phyloP scores from a whole-genome alignment of 192 early-diverging fungal species.

The Physocladia obscura region DNA sequence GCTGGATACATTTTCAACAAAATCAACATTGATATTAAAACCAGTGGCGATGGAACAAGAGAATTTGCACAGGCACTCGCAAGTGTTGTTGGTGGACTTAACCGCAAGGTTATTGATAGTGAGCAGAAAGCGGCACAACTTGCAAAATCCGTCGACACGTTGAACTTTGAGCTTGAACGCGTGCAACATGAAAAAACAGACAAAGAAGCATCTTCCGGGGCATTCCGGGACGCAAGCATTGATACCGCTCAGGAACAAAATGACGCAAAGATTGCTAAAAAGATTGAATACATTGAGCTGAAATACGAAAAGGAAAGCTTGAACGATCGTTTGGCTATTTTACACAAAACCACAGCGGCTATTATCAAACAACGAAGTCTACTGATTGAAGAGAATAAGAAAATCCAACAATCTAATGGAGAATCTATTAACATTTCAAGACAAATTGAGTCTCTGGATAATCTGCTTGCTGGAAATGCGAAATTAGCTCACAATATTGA shows the following conservation, averaged over 20 bases:
- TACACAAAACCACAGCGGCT: slow-evolving; percentile 25
- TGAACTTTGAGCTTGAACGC: slow-evolving; percentile 10
- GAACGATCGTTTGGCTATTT: slow-evolving; percentile 5
- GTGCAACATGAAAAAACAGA: background rate
- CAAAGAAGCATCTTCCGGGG: background rate
- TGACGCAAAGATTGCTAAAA: background rate
- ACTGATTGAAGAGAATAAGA: slow-evolving; percentile 25
- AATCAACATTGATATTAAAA: slow-evolving; percentile 1
- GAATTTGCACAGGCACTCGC: slow-evolving; percentile 1
- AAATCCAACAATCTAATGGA: slow-evolving; percentile 4
- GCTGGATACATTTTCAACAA: background rate
- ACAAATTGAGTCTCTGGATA: slow-evolving; percentile 23
- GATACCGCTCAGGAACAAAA: background rate
- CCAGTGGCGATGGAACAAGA: background rate
- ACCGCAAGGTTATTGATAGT: slow-evolving; percentile 4
- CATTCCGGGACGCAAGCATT: background rate
- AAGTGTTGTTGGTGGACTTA: background rate
- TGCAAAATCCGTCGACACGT: slow-evolving; percentile 26
- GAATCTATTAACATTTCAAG: background rate
- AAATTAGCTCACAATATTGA: background rate
- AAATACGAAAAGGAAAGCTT: slow-evolving; percentile 13
- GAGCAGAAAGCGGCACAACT: slow-evolving; percentile 11
- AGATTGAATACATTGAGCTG: background rate
- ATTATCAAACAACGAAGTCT: slow-evolving; percentile 25
- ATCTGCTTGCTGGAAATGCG: slow-evolving; percentile 3